phyloP scores from a whole-genome alignment of 129 eudicot genomes.

The Gnaphalium uliginosum region DNA sequence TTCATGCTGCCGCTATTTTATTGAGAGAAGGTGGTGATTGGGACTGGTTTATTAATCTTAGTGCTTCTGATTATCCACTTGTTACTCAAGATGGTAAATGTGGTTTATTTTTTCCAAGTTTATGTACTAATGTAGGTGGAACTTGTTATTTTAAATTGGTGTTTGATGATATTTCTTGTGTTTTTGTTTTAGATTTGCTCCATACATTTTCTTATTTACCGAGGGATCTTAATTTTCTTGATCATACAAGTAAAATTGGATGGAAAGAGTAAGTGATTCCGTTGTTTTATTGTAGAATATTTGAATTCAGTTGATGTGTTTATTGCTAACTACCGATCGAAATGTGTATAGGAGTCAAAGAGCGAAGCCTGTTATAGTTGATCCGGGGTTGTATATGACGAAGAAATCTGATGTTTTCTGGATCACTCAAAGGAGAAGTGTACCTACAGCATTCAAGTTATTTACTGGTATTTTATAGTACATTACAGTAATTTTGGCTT shows the following conservation, averaged over 20 bases:
- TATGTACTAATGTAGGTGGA: background rate
- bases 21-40: slow-evolving; percentile 69
- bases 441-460: slow-evolving; percentile 87
- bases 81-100: slow-evolving; percentile 81
- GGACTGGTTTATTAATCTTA: slow-evolving; percentile 94
- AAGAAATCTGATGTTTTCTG: slow-evolving; percentile 76
- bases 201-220: slow-evolving; percentile 76
- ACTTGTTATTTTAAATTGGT: background rate
- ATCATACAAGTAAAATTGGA: slow-evolving; percentile 82
- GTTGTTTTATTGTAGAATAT: background rate
- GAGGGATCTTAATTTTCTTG: slow-evolving; percentile 81
- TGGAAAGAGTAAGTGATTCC: slow-evolving; percentile 78
- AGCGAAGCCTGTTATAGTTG: slow-evolving; percentile 82
- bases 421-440: slow-evolving; percentile 70
- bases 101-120: background rate
- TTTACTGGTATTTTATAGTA: slow-evolving; percentile 60
- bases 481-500: slow-evolving; percentile 4
- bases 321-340: background rate
- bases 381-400: slow-evolving; percentile 80
- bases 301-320: background rate
- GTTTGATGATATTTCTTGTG: background rate
- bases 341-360: slow-evolving; percentile 50
- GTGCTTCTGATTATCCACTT: slow-evolving; percentile 86
- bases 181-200: slow-evolving; percentile 61
- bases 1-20: slow-evolving; percentile 82